Conservation (phyloP, 345 rosid species). For the Balakata baccata region DNA sequence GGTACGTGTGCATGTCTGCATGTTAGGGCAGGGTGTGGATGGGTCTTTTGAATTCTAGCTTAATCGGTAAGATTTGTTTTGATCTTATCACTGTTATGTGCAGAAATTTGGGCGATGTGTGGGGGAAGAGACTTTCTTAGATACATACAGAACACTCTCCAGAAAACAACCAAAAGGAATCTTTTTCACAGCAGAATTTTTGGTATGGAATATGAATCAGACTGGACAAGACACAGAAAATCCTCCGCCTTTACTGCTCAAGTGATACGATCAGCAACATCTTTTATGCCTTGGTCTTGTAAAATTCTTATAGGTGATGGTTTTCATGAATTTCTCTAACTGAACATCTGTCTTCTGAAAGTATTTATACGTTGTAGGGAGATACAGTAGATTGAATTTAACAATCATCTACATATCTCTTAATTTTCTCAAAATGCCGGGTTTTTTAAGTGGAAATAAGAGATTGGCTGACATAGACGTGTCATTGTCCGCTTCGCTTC, state of each 20-base stretch:
- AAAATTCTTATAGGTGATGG: conserved; percentile 85
- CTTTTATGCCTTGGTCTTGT: conserved; percentile 72
- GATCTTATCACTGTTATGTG: neutral
- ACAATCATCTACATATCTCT: conserved; percentile 25
- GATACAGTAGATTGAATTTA: conserved; percentile 21
- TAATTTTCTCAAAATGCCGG: conserved; percentile 38
- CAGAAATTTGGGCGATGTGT: conserved; percentile 56
- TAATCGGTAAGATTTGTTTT: neutral
- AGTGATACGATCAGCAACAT: conserved; percentile 60
- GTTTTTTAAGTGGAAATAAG: conserved; percentile 52
- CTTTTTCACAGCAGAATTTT: conserved; percentile 27
- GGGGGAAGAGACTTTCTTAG: conserved; percentile 32
- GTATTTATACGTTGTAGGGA: conserved; percentile 31
- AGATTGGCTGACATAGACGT: conserved; percentile 17
- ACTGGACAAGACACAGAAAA: conserved; percentile 45
- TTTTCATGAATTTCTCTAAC: conserved; percentile 64
- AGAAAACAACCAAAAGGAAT: conserved; percentile 22
- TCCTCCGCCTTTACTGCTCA: conserved; percentile 50
- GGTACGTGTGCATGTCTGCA: conserved; percentile 34
- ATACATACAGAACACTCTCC: conserved; percentile 31
- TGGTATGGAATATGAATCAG: conserved; percentile 84
- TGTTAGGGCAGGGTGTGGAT: neutral
- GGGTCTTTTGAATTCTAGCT: neutral
- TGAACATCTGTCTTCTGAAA: conserved; percentile 20
- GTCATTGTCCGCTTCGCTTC: conserved; percentile 32